Percentiles rank a stretch among this genome's conserved stretches.
Evolutionary conservation across 345 rosid species (phyloP).

Genomic region (Heritiera littoralis): DNA sequence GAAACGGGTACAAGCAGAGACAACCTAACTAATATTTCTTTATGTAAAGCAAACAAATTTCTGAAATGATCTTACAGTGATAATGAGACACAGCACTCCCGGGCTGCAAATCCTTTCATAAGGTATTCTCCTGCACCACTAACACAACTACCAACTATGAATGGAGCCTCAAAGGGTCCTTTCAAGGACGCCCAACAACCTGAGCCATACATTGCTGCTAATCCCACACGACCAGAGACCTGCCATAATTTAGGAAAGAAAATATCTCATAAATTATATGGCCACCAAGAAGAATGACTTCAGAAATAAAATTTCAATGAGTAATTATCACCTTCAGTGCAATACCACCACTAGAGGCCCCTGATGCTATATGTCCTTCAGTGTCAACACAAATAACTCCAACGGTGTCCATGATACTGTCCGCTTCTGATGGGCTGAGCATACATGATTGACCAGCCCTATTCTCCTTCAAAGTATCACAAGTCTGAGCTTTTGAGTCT

Average conservation of each 20-base stretch:
- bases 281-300: not conserved
- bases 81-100: constrained; percentile 79
- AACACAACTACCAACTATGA: constrained; percentile 78
- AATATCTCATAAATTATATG: not conserved
- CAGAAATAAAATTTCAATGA: constrained; percentile 2
- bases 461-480: constrained; percentile 18
- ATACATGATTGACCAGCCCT: constrained; percentile 19
- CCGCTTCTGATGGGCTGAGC: constrained; percentile 42
- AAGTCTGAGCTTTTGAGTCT: constrained; percentile 29
- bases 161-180: constrained; percentile 71
- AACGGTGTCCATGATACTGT: constrained; percentile 78
- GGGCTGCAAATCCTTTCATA: constrained; percentile 91
- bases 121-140: constrained; percentile 90
- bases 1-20: not conserved
- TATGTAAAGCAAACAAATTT: not conserved
- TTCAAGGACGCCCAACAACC: constrained; percentile 95
- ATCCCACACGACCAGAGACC: constrained; percentile 93
- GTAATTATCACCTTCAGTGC: constrained; percentile 71
- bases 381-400: constrained; percentile 89
- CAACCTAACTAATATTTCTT: not conserved
- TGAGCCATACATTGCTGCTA: constrained; percentile 88
- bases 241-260: constrained; percentile 27
- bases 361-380: constrained; percentile 82
- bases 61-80: constrained; percentile 52
- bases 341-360: constrained; percentile 94